Evolutionary conservation across 2,329 filamentous ascomycete genomes (phyloP).

Genomic region (Didymella glomerata): DNA sequence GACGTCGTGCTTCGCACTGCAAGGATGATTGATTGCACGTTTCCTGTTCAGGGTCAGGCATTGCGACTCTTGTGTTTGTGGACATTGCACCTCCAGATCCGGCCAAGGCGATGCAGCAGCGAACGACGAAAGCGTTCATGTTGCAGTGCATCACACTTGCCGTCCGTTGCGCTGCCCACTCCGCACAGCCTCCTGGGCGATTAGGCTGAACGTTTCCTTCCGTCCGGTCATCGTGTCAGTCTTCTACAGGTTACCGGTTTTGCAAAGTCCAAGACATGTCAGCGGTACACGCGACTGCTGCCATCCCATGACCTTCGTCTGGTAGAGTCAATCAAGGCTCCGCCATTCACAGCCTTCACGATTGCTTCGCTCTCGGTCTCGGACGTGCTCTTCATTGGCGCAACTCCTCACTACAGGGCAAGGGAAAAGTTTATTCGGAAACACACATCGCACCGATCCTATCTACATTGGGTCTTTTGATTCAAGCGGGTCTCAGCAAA

Average conservation of each 20-base stretch:
- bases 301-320: not conserved
- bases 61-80: no score
- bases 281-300: not conserved
- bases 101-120: not conserved
- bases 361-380: not conserved
- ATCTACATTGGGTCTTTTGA: not conserved
- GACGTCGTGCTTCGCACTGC: not conserved
- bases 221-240: not conserved
- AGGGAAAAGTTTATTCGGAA: not conserved
- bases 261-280: not conserved
- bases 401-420: not conserved
- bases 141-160: not conserved
- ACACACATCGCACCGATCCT: not conserved
- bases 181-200: not conserved
- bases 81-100: not conserved
- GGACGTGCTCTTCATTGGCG: not conserved
- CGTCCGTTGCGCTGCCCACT: not conserved
- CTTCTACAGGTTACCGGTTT: constrained; percentile 4
- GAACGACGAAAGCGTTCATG: not conserved
- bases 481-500: not conserved
- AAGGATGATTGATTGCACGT: constrained; percentile 2
- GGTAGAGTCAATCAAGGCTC: not conserved
- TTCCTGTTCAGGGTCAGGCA: not conserved
- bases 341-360: not conserved
- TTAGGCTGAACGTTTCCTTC: constrained; percentile 7